phyloP scores from a whole-genome alignment of 2,329 filamentous ascomycete genomes.

The Tricladium varicosporioides region DNA sequence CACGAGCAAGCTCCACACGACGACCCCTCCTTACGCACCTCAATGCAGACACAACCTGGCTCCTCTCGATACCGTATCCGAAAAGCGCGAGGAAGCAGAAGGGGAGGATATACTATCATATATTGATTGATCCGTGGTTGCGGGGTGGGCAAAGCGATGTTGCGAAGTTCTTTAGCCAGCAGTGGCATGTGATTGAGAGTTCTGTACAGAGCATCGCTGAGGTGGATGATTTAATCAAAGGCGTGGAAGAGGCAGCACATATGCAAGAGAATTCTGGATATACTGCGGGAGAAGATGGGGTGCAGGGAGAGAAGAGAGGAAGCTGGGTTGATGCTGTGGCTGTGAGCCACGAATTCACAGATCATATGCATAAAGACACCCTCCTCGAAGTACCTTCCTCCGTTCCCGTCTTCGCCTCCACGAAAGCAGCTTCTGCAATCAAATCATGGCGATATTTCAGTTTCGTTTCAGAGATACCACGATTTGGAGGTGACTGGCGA shows the following conservation, averaged over 20 bases:
- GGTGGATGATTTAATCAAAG: slow-evolving; percentile 49
- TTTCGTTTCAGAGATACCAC: slow-evolving; percentile 42
- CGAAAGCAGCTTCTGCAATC: slow-evolving; percentile 56
- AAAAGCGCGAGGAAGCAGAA: slow-evolving; percentile 18
- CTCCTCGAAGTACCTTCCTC: slow-evolving; percentile 50
- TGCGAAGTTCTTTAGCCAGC: slow-evolving; percentile 62
- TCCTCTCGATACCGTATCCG: slow-evolving; percentile 58
- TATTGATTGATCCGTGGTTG: slow-evolving; percentile 66
- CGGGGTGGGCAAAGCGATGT: slow-evolving; percentile 61
- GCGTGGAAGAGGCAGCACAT: slow-evolving; percentile 41
- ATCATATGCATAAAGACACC: slow-evolving; percentile 63
- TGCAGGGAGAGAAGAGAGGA: background rate
- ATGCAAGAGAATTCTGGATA: no score
- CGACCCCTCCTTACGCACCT: slow-evolving; percentile 60
- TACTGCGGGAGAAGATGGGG: slow-evolving; percentile 11
- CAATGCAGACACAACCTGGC: slow-evolving; percentile 66
- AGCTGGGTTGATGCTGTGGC: slow-evolving; percentile 55
- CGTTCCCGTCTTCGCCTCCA: slow-evolving; percentile 59
- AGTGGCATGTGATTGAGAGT: slow-evolving; percentile 58
- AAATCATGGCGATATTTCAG: slow-evolving; percentile 58
- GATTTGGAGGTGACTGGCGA: slow-evolving; percentile 31
- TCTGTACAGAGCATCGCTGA: slow-evolving; percentile 53
- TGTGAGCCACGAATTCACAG: slow-evolving; percentile 66
- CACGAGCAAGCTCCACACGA: slow-evolving; percentile 9
- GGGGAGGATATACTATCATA: slow-evolving; percentile 52